Conservation (phyloP, 2,329 filamentous ascomycete species). For the Neodidymelliopsis sp. region DNA sequence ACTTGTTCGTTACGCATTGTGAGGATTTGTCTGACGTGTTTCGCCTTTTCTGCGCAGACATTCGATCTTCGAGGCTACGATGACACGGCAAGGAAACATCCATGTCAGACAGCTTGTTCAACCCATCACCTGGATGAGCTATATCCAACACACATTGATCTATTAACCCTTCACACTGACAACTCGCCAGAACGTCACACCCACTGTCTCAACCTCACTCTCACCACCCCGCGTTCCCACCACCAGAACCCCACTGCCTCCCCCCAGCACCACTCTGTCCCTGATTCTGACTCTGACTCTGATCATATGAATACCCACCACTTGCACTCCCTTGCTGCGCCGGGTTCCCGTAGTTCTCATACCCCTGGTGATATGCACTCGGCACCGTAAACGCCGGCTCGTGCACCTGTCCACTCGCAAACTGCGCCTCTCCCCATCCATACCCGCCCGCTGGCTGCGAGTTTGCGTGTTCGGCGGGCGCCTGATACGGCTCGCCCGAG, state of each 20-base stretch:
- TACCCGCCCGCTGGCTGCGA: constrained; percentile 33
- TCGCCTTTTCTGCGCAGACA: no score
- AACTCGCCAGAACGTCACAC: no score
- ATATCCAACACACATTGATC: no score
- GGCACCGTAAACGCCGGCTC: constrained; percentile 45
- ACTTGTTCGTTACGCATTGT: neutral
- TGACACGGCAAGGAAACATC: no score
- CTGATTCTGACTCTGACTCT: constrained; percentile 26
- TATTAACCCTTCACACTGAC: neutral
- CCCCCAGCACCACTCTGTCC: constrained; percentile 28
- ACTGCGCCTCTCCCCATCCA: constrained; percentile 41
- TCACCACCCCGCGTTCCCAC: constrained; percentile 40
- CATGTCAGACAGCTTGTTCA: no score
- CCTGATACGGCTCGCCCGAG: constrained; percentile 38
- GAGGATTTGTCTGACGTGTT: no score
- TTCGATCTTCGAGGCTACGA: no score
- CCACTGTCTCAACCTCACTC: no score
- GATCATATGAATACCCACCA: constrained; percentile 36
- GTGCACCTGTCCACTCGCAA: constrained; percentile 40
- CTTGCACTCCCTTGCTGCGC: constrained; percentile 20
- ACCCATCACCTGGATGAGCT: no score
- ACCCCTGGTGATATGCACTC: constrained; percentile 49
- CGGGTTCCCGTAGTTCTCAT: constrained; percentile 37
- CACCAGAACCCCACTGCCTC: constrained; percentile 42
- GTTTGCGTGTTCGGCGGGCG: constrained; percentile 38